A percentile compares a stretch with the other conserved stretches of the same genome.
Conservation (phyloP, 1,139 yeast genomes). For the Yamadazyma songkhlaensis region DNA sequence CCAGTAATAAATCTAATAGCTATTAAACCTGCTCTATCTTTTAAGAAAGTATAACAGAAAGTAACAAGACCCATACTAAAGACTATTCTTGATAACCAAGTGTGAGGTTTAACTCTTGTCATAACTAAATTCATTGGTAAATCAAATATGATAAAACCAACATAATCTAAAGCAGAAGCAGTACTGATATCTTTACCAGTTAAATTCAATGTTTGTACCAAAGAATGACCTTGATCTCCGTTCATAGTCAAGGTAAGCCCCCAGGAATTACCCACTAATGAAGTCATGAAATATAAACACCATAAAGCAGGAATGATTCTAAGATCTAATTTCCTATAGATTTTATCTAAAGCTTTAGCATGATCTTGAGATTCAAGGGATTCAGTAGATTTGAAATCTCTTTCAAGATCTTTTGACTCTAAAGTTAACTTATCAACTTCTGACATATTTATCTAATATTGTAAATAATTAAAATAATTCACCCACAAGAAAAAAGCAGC, state of each 20-base stretch:
- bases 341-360: slow-evolving; percentile 45
- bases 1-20: slow-evolving; percentile 78
- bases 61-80: slow-evolving; percentile 75
- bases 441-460: neutral
- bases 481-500: neutral
- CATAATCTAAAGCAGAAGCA: slow-evolving; percentile 80
- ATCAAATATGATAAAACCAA: slow-evolving; percentile 80
- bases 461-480: neutral
- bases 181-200: slow-evolving; percentile 60
- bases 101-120: slow-evolving; percentile 82
- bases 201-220: slow-evolving; percentile 50
- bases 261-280: slow-evolving; percentile 75
- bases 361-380: slow-evolving; percentile 4
- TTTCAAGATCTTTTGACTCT: neutral
- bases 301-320: slow-evolving; percentile 83
- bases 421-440: slow-evolving; percentile 1
- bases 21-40: slow-evolving; percentile 55
- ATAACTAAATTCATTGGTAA: slow-evolving; percentile 83
- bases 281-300: slow-evolving; percentile 74
- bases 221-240: slow-evolving; percentile 57
- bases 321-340: slow-evolving; percentile 64
- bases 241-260: slow-evolving; percentile 87
- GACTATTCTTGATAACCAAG: slow-evolving; percentile 81
- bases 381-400: neutral
- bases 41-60: slow-evolving; percentile 64